phyloP scores from a whole-genome alignment of 2,329 filamentous ascomycete species.

The Arthroderma sp. region DNA sequence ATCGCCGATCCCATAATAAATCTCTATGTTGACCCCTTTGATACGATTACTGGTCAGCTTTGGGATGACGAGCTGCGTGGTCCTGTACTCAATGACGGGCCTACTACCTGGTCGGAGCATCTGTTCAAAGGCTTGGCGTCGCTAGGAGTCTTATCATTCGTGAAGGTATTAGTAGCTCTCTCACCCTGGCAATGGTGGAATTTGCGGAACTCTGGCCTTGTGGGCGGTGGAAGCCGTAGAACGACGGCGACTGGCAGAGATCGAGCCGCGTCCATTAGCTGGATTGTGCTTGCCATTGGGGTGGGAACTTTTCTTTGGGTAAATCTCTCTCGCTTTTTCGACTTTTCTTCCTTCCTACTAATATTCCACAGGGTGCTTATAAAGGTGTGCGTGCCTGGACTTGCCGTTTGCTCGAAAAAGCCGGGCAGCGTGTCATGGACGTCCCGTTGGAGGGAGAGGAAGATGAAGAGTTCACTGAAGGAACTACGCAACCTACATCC shows the following conservation, averaged over 20 bases:
- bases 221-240: conserved; percentile 36
- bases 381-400: conserved; percentile 65
- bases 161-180: conserved; percentile 64
- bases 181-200: conserved; percentile 68
- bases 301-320: conserved; percentile 65
- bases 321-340: conserved; percentile 26
- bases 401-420: conserved; percentile 57
- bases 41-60: conserved; percentile 37
- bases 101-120: conserved; percentile 61
- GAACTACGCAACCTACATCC: background rate
- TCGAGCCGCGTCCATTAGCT: conserved; percentile 64
- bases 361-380: conserved; percentile 53
- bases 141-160: conserved; percentile 69
- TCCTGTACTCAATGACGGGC: conserved; percentile 33
- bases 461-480: conserved; percentile 39
- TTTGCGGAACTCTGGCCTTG: conserved; percentile 48
- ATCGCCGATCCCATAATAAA: conserved; percentile 86
- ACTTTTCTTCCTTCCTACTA: conserved; percentile 6
- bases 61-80: conserved; percentile 25
- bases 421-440: conserved; percentile 70
- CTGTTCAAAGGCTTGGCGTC: conserved; percentile 85
- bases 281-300: conserved; percentile 67
- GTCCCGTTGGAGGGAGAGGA: conserved; percentile 45
- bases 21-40: conserved; percentile 67
- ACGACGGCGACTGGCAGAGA: conserved; percentile 57